phyloP scores from a whole-genome alignment of 164 flowering plant species.

The Vitis vinifera region ASM3070453v1 NC_081820.1:2373001-2373500 shows the following conservation, averaged over 20 bases:
- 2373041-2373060: constrained; percentile 93
- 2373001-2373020: constrained; percentile 34
- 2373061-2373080: constrained; percentile 87
- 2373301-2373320: constrained; percentile 75
- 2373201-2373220: constrained; percentile 92
- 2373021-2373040: constrained; percentile 62
- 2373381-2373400: too few relatives aligned
- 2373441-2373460: too few relatives aligned
- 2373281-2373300: constrained; percentile 91
- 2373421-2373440: too few relatives aligned
- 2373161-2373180: constrained; percentile 41
- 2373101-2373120: neutral
- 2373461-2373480: too few relatives aligned
- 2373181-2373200: constrained; percentile 86
- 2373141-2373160: neutral
- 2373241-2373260: constrained; percentile 93
- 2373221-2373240: constrained; percentile 84
- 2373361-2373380: too few relatives aligned
- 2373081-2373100: constrained; percentile 89
- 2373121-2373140: neutral
- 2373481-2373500: too few relatives aligned
- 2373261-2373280: constrained; percentile 60
- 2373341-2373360: too few relatives aligned
- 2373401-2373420: too few relatives aligned
- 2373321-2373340: neutral